phyloP scores from a whole-genome alignment of 2,329 filamentous ascomycete genomes.

The Tolypocladium paradoxum region DNA sequence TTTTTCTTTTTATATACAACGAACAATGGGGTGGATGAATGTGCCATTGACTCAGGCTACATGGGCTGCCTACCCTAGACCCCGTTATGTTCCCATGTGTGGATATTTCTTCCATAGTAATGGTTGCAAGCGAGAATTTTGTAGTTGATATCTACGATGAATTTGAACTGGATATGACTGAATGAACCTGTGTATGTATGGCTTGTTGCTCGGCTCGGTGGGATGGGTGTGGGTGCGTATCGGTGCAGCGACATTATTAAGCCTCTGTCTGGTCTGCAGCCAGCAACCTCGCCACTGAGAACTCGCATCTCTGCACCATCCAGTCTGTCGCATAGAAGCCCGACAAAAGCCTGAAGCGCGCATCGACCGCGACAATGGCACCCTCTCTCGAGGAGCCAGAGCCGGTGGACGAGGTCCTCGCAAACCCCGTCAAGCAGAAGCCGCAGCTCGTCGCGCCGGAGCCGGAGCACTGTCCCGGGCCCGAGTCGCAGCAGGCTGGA shows the following conservation, averaged over 20 bases:
- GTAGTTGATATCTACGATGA: no score
- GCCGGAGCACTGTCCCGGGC: slow-evolving; percentile 93
- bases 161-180: no score
- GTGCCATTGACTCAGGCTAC: no score
- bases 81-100: background rate
- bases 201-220: background rate
- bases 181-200: background rate
- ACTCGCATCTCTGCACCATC: background rate
- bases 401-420: slow-evolving; percentile 56
- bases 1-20: no score
- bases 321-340: background rate
- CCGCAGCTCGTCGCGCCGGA: slow-evolving; percentile 88
- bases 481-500: slow-evolving; percentile 62
- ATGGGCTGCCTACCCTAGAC: background rate
- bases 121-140: background rate
- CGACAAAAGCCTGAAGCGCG: background rate
- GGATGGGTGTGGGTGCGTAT: background rate
- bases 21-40: no score
- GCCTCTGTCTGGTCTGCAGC: background rate
- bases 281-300: slow-evolving; percentile 2
- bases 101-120: background rate
- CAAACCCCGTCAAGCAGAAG: slow-evolving; percentile 64
- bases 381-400: slow-evolving; percentile 68
- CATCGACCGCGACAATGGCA: slow-evolving; percentile 47
- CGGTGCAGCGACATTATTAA: slow-evolving; percentile 9